Conservation (phyloP, 2,329 filamentous ascomycete genomes). For the Penicillium sp. region DNA sequence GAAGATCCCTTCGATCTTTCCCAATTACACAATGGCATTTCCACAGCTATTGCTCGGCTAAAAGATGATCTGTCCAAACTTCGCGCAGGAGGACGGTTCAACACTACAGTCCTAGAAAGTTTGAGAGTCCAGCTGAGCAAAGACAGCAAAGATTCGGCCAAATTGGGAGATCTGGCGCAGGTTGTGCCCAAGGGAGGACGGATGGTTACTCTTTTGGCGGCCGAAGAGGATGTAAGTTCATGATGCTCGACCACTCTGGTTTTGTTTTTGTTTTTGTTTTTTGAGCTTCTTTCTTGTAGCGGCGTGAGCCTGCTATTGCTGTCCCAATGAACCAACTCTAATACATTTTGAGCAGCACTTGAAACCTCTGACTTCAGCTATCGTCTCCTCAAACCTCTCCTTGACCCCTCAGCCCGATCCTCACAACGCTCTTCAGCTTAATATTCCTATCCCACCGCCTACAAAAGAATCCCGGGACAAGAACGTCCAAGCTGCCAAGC, state of each 20-base stretch:
- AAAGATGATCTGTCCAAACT: slow-evolving; percentile 63
- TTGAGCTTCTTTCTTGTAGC: background rate
- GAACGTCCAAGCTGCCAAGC: slow-evolving; percentile 42
- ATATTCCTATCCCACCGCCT: slow-evolving; percentile 48
- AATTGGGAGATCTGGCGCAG: slow-evolving; percentile 64
- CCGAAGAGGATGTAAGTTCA: slow-evolving; percentile 61
- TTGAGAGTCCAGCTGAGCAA: slow-evolving; percentile 61
- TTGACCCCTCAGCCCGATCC: slow-evolving; percentile 45
- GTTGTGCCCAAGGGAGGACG: slow-evolving; percentile 64
- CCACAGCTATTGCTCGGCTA: slow-evolving; percentile 55
- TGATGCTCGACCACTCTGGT: background rate
- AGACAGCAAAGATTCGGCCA: slow-evolving; percentile 51
- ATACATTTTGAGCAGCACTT: slow-evolving; percentile 36
- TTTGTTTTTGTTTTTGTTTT: too few relatives aligned
- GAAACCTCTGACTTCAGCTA: slow-evolving; percentile 47
- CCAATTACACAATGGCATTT: slow-evolving; percentile 56
- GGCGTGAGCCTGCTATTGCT: background rate
- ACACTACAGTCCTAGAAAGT: slow-evolving; percentile 60
- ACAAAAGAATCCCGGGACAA: slow-evolving; percentile 49
- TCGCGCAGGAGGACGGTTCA: slow-evolving; percentile 62
- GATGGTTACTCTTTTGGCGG: slow-evolving; percentile 60
- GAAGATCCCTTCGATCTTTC: slow-evolving; percentile 63
- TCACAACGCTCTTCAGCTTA: slow-evolving; percentile 47
- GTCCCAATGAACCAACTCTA: background rate
- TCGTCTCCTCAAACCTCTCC: slow-evolving; percentile 44